Conservation (phyloP, 495 filamentous ascomycete species). For the Hyaloscypha bicolor region DNA sequence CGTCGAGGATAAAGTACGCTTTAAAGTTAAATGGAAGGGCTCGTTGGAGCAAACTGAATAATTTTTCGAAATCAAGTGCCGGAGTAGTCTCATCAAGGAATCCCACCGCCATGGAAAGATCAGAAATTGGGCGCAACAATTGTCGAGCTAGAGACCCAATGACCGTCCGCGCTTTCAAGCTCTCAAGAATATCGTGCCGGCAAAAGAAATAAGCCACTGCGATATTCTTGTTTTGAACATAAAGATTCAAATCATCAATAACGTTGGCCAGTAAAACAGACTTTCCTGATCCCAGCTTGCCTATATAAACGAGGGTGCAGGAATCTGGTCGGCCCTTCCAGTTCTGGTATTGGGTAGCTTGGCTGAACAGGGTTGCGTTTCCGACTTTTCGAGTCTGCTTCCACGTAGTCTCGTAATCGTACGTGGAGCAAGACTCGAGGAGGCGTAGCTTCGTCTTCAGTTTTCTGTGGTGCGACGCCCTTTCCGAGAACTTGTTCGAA, state of each 20-base stretch:
- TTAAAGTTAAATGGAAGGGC: conserved; percentile 28
- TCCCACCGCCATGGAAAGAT: conserved; percentile 27
- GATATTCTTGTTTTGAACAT: conserved; percentile 25
- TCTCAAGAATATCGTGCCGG: conserved; percentile 41
- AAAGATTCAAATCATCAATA: conserved; percentile 43
- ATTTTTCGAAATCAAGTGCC: conserved; percentile 29
- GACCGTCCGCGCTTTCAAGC: conserved; percentile 42
- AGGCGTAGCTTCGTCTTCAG: conserved; percentile 35
- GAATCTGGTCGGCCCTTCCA: conserved; percentile 39
- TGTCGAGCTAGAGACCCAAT: conserved; percentile 45
- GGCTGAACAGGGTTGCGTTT: conserved; percentile 37
- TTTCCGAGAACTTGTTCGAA: conserved; percentile 31
- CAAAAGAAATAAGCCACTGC: conserved; percentile 49
- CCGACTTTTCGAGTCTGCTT: conserved; percentile 47
- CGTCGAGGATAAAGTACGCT: conserved; percentile 42
- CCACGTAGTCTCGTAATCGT: conserved; percentile 45
- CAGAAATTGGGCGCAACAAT: conserved; percentile 33
- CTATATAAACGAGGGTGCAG: conserved; percentile 40
- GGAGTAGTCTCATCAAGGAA: conserved; percentile 28
- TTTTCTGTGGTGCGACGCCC: conserved; percentile 31
- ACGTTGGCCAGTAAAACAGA: conserved; percentile 47
- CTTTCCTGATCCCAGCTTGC: conserved; percentile 48
- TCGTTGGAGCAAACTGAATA: conserved; percentile 30
- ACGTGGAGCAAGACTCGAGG: conserved; percentile 44
- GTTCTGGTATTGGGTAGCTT: conserved; percentile 35